Percentiles rank a stretch among this genome's conserved stretches.
Conservation (phyloP, 805 yeast genomes). For the Sungouiella thailandica region DNA sequence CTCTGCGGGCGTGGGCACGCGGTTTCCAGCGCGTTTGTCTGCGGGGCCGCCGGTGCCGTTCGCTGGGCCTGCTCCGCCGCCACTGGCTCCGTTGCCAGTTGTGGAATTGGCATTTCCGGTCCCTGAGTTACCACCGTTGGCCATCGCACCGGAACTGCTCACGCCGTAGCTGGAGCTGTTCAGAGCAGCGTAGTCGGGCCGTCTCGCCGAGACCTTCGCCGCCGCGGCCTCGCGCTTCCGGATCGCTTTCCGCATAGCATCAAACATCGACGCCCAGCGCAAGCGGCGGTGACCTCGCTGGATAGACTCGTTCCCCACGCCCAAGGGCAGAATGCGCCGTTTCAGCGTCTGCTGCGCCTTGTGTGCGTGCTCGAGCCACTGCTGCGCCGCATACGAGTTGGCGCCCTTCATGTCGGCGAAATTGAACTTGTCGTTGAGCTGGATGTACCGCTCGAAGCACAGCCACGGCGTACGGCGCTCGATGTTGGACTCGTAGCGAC, state of each 20-base stretch:
- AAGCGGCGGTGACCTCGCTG: conserved; percentile 89
- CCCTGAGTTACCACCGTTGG: too few relatives aligned
- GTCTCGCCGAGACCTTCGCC: conserved; percentile 26
- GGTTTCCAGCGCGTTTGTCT: conserved; percentile 37
- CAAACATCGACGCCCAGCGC: conserved; percentile 97
- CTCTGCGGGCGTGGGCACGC: conserved; percentile 70
- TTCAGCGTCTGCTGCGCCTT: conserved; percentile 84
- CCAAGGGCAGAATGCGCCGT: conserved; percentile 84
- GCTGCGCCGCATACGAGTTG: conserved; percentile 76
- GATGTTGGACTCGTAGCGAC: conserved; percentile 74
- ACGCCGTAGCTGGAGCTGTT: conserved; percentile 2
- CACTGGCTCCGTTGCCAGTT: neutral
- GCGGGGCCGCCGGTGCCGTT: neutral
- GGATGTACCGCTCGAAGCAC: conserved; percentile 94
- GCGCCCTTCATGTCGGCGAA: conserved; percentile 84
- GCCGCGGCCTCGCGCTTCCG: conserved; percentile 74
- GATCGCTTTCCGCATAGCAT: conserved; percentile 86
- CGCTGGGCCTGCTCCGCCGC: neutral
- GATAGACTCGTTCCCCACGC: conserved; percentile 88
- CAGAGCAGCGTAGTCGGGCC: conserved; percentile 4
- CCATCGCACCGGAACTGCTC: too few relatives aligned
- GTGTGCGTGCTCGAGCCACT: conserved; percentile 89
- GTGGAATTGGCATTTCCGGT: too few relatives aligned
- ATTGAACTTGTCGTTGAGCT: conserved; percentile 83
- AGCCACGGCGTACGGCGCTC: conserved; percentile 99